phyloP scores from a whole-genome alignment of 352 stramenopile genomes.

The Elongisporangium anandrum region DNA sequence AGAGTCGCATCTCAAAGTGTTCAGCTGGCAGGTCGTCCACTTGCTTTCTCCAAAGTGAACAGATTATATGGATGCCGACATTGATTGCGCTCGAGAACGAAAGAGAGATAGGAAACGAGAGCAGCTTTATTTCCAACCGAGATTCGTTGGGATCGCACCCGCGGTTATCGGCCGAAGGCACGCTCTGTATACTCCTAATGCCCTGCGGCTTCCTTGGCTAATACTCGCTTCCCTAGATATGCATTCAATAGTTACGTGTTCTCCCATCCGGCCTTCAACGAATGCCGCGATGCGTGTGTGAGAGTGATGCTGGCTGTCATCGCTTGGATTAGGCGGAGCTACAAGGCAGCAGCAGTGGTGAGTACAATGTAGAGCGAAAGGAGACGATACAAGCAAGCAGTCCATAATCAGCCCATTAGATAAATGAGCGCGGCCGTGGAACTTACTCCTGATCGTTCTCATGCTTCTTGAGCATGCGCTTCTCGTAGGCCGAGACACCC shows the following conservation, averaged over 20 bases:
- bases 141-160: background rate
- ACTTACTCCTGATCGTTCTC: slow-evolving; percentile 30
- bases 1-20: background rate
- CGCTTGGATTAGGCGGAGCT: background rate
- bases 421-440: background rate
- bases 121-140: background rate
- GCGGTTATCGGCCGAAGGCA: background rate
- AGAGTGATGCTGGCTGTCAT: background rate
- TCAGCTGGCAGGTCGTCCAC: too few relatives aligned
- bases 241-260: background rate
- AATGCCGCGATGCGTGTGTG: background rate
- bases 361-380: background rate
- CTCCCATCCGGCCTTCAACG: background rate
- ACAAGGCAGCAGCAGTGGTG: background rate
- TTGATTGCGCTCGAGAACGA: too few relatives aligned
- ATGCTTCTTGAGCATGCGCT: slow-evolving; percentile 47
- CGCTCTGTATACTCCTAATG: background rate
- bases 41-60: too few relatives aligned
- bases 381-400: background rate
- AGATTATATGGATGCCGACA: too few relatives aligned
- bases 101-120: background rate
- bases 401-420: too few relatives aligned
- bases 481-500: slow-evolving; percentile 56
- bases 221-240: background rate
- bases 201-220: background rate